phyloP scores from a whole-genome alignment of 306 rosid genomes.

The Quercus cerris region DNA sequence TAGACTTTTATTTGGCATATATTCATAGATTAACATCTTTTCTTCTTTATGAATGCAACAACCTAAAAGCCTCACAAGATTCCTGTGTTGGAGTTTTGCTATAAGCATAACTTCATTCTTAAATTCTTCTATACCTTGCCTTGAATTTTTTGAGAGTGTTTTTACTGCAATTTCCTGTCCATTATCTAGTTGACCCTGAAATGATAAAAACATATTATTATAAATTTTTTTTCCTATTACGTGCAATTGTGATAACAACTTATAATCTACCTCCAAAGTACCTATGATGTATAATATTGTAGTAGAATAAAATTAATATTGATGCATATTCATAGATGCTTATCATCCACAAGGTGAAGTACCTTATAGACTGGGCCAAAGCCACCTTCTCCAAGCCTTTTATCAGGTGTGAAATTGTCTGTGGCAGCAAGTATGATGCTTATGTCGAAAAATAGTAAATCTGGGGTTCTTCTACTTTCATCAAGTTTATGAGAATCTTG shows the following conservation, averaged over 20 bases:
- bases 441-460: neutral
- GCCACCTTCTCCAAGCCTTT: constrained; percentile 25
- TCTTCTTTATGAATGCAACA: constrained; percentile 42
- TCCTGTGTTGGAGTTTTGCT: constrained; percentile 46
- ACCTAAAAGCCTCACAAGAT: constrained; percentile 45
- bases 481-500: no score
- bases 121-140: constrained; percentile 41
- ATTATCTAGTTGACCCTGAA: constrained; percentile 34
- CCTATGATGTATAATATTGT: neutral
- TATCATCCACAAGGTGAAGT: no score
- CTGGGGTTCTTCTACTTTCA: no score
- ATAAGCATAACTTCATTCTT: constrained; percentile 41
- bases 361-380: no score
- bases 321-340: neutral
- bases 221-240: no score
- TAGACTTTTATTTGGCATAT: constrained; percentile 41
- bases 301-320: neutral
- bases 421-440: constrained; percentile 10
- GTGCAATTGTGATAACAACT: no score
- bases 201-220: constrained; percentile 3
- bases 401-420: neutral
- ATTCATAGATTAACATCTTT: constrained; percentile 36
- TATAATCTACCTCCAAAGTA: no score
- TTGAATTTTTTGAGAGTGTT: constrained; percentile 30
- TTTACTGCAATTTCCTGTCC: constrained; percentile 42